Base-by-base conservation (phyloP, 2,329 filamentous ascomycete genomes). In the Aspergillus quadrilineatus region DNA sequence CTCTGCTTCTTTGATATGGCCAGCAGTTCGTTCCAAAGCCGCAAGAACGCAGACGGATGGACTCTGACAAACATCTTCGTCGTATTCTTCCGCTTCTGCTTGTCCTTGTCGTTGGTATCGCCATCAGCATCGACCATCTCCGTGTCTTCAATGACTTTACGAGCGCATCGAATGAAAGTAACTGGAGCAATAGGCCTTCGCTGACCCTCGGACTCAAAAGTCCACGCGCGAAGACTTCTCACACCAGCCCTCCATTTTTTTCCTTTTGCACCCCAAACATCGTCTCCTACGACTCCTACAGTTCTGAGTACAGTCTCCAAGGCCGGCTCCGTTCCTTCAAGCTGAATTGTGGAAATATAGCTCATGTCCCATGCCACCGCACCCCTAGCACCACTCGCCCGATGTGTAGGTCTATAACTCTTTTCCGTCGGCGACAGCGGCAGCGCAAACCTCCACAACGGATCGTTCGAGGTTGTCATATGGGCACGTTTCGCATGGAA, bases 401-500 rank as follows among this genome's bases (percentile, higher is more conserved):
- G 85, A 77, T 97, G 92, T 0, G 90, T 94, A 45, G 90, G 85
- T 50, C 94, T 82, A 70, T 97, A 97, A 50, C 88, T 87, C 78
- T 99, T 99, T 69, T 91, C 87, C 29, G 89, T 95, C 0, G 93
- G 91, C 4, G 89, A 91, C 61, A 96, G 73, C 0, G 92, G 91
- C 26, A 97, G 78, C 0, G 90, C 85, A 73, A 97, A 96, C 41
- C 92, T 84, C 94, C 94, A 99, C n/a, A 94, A 75, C 3, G 90
- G 88, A 44, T 88, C 82, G 48, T 84, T 87, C 0, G 90, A 88
- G 6, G 85, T 82, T 0, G 92, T 92, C 89, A 99, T 95, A 58
- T 84, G 89, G 22, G 94, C 91, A 58, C 94, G 82, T 73, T 99
- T 99, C 2, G 93, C 87, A 74, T 96, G 92, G 83, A 89, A 99